Evolutionary conservation across 2,329 filamentous ascomycete genomes (phyloP).

Genomic region (Phialophora expanda): DNA sequence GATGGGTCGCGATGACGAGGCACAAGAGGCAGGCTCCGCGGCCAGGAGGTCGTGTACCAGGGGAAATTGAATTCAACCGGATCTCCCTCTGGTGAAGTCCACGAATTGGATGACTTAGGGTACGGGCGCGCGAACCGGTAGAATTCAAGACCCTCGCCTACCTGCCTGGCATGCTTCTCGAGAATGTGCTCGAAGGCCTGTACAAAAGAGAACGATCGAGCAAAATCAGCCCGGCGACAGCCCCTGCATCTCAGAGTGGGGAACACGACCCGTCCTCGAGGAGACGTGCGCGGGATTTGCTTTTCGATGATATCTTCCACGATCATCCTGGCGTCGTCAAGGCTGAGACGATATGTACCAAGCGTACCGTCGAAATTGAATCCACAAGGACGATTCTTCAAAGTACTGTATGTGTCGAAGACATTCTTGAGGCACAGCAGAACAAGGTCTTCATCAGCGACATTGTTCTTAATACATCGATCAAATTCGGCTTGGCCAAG

Average conservation of each 20-base stretch:
- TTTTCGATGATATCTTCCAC: conserved; percentile 40
- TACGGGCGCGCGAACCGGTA: conserved; percentile 35
- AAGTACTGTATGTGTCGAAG: conserved; percentile 35
- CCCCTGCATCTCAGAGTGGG: conserved; percentile 42
- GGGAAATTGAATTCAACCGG: conserved; percentile 34
- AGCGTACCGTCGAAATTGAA: conserved; percentile 34
- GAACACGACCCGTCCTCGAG: conserved; percentile 32
- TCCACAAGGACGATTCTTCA: conserved; percentile 24
- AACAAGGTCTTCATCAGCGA: conserved; percentile 42
- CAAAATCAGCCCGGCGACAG: conserved; percentile 40
- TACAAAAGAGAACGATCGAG: conserved; percentile 31
- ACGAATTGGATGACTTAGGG: conserved; percentile 2
- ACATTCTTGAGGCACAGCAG: conserved; percentile 41
- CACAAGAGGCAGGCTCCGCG: conserved; percentile 43
- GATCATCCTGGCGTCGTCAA: conserved; percentile 44
- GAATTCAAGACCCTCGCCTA: conserved; percentile 41
- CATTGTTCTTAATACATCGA: conserved; percentile 25
- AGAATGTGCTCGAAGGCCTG: conserved; percentile 43
- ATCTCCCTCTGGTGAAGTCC: conserved; percentile 11
- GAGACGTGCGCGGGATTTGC: conserved; percentile 21
- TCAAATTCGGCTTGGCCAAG: conserved; percentile 36
- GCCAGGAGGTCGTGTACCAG: conserved; percentile 43
- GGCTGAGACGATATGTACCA: conserved; percentile 41
- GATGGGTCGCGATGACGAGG: conserved; percentile 41
- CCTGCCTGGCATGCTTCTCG: conserved; percentile 37